Conservation (phyloP, 2,329 filamentous ascomycete genomes). For the Xylariaceae sp. region DNA sequence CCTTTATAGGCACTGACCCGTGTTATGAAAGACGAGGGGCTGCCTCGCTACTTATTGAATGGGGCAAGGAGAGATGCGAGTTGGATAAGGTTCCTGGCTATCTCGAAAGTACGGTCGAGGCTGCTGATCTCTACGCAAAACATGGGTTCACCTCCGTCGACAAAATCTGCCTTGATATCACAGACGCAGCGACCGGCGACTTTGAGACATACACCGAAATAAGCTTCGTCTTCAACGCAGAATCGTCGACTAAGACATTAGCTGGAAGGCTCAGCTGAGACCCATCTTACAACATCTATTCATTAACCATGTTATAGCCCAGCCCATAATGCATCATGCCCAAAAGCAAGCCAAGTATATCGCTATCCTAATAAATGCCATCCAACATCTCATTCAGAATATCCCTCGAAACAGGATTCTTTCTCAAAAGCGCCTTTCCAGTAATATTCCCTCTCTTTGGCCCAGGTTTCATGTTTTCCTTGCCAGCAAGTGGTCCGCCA, state of each 20-base stretch:
- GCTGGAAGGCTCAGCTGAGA: no score
- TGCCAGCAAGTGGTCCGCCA: constrained; percentile 23
- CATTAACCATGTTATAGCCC: no score
- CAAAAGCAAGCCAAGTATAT: no score
- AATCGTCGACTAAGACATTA: no score
- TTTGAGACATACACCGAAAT: constrained; percentile 20
- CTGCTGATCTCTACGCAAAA: constrained; percentile 23
- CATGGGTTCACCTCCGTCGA: constrained; percentile 16
- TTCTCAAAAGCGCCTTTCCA: constrained; percentile 60
- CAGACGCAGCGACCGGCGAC: neutral
- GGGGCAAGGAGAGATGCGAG: constrained; percentile 22
- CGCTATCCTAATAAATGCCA: constrained; percentile 22
- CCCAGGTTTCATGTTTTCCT: constrained; percentile 44
- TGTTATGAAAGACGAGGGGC: constrained; percentile 20
- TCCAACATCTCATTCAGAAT: constrained; percentile 69
- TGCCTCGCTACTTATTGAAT: constrained; percentile 20
- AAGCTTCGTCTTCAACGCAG: constrained; percentile 16
- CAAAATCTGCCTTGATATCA: constrained; percentile 18
- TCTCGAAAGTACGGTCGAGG: constrained; percentile 27
- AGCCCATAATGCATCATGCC: no score
- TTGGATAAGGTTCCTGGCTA: constrained; percentile 13
- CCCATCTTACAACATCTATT: no score
- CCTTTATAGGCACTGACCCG: constrained; percentile 28
- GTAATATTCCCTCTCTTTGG: constrained; percentile 59
- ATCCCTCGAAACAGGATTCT: constrained; percentile 68